Conservation (phyloP, 2,329 filamentous ascomycete species). For the Venturia asperata region DNA sequence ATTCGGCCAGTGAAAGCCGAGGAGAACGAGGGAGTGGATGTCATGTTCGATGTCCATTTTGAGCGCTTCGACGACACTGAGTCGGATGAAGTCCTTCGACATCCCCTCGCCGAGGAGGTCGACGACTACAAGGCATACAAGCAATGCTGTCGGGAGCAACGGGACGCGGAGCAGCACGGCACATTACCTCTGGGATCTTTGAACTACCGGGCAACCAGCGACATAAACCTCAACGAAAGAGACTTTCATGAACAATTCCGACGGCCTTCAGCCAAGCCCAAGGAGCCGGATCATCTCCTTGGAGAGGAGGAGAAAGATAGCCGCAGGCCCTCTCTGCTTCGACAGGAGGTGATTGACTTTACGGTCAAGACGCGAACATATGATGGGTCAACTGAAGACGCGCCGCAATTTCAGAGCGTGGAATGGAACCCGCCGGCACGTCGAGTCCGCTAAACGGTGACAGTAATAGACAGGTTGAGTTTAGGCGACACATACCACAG, state of each 20-base stretch:
- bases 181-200: neutral
- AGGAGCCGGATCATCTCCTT: neutral
- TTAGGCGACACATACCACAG: neutral
- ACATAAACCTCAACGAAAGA: neutral
- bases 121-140: slow-evolving; percentile 46
- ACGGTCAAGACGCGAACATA: neutral
- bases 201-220: neutral
- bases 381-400: neutral
- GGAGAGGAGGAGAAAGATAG: neutral
- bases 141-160: slow-evolving; percentile 9
- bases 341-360: neutral
- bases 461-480: neutral
- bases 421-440: neutral
- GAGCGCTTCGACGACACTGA: slow-evolving; percentile 29
- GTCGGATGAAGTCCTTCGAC: slow-evolving; percentile 33
- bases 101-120: slow-evolving; percentile 38
- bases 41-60: slow-evolving; percentile 36
- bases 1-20: slow-evolving; percentile 26
- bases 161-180: slow-evolving; percentile 1
- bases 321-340: neutral
- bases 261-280: neutral
- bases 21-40: slow-evolving; percentile 7
- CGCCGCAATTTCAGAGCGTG: neutral
- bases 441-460: neutral
- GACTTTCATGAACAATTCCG: slow-evolving; percentile 10